Conservation (phyloP, 2,329 filamentous ascomycete genomes). For the Truncatella angustata region DNA sequence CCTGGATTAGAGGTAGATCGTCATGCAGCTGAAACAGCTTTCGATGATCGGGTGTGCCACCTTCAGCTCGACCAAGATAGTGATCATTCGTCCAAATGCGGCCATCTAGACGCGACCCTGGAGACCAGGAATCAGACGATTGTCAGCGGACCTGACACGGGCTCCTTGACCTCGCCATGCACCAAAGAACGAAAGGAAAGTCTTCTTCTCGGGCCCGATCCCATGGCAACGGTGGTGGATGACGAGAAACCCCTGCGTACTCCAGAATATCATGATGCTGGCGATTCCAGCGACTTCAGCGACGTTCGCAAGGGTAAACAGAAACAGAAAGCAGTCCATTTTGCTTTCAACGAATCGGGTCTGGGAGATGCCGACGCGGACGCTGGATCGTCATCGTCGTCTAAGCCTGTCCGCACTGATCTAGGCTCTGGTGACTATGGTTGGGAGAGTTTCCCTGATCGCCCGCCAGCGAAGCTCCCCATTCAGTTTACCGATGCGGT, state of each 20-base stretch:
- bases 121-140: neutral
- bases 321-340: neutral
- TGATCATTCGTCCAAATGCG: neutral
- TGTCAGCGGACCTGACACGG: too few species aligned
- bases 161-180: neutral
- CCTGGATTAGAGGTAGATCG: neutral
- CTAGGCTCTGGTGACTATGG: slow-evolving; percentile 15
- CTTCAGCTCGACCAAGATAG: neutral
- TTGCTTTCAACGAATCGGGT: neutral
- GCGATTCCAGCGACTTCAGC: neutral
- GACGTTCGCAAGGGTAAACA: neutral
- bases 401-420: neutral
- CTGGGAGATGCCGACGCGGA: too few species aligned
- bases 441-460: slow-evolving; percentile 23
- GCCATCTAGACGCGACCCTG: neutral
- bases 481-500: slow-evolving; percentile 67
- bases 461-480: slow-evolving; percentile 40
- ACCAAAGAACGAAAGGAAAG: neutral
- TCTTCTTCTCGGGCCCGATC: neutral
- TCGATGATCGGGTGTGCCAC: neutral
- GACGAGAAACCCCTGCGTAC: neutral
- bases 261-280: neutral
- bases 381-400: too few species aligned
- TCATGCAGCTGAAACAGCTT: neutral
- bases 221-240: neutral